phyloP scores from a whole-genome alignment of 495 filamentous ascomycete species.

The Oleoguttula mirabilis region DNA sequence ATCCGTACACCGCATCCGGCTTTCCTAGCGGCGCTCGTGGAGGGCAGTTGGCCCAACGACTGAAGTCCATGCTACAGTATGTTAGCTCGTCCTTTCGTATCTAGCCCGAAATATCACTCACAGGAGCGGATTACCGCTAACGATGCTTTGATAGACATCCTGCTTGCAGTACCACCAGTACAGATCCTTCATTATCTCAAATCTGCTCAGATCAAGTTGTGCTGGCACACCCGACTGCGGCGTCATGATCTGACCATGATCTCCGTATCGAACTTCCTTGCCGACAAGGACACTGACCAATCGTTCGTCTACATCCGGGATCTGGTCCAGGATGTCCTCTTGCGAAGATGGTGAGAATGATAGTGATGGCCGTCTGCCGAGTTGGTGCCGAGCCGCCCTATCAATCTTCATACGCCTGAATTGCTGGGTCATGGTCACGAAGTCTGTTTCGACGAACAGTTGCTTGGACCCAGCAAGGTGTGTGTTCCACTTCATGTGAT shows the following conservation, averaged over 20 bases:
- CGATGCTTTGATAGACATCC: conserved; percentile 78
- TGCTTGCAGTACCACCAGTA: conserved; percentile 97
- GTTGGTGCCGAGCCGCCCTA: conserved; percentile 21
- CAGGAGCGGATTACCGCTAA: conserved; percentile 77
- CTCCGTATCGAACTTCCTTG: conserved; percentile 27
- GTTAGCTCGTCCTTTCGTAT: conserved; percentile 2
- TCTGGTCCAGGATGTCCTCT: conserved; percentile 18
- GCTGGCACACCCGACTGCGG: conserved; percentile 7
- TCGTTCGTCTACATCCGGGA: conserved; percentile 26
- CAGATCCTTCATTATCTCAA: conserved; percentile 70
- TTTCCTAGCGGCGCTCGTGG: conserved; percentile 70
- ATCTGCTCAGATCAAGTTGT: conserved; percentile 35
- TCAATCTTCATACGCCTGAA: conserved; percentile 45
- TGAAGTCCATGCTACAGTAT: conserved; percentile 56
- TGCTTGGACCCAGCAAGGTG: conserved; percentile 78
- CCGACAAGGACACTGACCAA: conserved; percentile 28
- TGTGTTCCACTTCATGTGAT: conserved; percentile 90
- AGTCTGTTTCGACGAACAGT: conserved; percentile 73
- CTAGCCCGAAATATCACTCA: conserved; percentile 38
- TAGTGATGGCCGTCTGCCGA: background rate
- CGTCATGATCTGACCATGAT: conserved; percentile 20
- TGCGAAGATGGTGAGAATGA: background rate
- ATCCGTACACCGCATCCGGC: conserved; percentile 71
- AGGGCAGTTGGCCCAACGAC: conserved; percentile 69
- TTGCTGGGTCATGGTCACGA: conserved; percentile 55